Evolutionary conservation across 75 land plant genomes (phyloP).

Genomic region (Selaginella moellendorffii): DNA sequence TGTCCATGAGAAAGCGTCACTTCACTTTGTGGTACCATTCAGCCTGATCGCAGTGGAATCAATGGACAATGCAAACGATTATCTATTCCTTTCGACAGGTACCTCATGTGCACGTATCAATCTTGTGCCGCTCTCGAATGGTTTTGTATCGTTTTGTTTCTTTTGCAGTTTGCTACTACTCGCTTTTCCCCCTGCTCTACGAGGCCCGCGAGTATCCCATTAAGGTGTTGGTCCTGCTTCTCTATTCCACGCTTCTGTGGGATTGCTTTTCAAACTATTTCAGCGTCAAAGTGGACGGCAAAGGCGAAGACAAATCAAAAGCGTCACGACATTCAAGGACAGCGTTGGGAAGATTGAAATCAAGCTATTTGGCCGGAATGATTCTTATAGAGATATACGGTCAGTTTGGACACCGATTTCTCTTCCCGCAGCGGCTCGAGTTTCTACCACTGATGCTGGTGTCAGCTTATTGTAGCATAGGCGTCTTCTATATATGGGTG

Average conservation of each 20-base stretch:
- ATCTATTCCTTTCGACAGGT: constrained; percentile 64
- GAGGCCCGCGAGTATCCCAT: constrained; percentile 73
- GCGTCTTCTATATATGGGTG: constrained; percentile 61
- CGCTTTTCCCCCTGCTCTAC: constrained; percentile 84
- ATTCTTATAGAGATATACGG: constrained; percentile 58
- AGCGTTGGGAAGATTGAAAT: constrained; percentile 26
- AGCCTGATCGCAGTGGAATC: constrained; percentile 40
- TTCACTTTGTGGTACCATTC: constrained; percentile 78
- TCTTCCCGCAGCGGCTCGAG: constrained; percentile 44
- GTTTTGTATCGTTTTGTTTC: not conserved
- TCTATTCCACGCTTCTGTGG: constrained; percentile 44
- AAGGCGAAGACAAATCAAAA: not conserved
- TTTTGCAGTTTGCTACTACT: constrained; percentile 87
- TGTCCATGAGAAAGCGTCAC: constrained; percentile 95
- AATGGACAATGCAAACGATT: constrained; percentile 53
- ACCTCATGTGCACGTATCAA: not conserved
- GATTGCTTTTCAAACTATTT: constrained; percentile 30
- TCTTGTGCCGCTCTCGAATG: too few species aligned
- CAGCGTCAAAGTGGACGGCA: not conserved
- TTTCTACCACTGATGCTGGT: constrained; percentile 81
- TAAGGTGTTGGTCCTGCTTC: constrained; percentile 54
- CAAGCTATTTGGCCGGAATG: constrained; percentile 41
- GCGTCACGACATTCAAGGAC: not conserved
- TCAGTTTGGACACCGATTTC: constrained; percentile 47
- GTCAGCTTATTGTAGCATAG: constrained; percentile 65